Base-by-base conservation (phyloP, 2,329 filamentous ascomycete genomes). In the Orbilia ellipsospora region DNA sequence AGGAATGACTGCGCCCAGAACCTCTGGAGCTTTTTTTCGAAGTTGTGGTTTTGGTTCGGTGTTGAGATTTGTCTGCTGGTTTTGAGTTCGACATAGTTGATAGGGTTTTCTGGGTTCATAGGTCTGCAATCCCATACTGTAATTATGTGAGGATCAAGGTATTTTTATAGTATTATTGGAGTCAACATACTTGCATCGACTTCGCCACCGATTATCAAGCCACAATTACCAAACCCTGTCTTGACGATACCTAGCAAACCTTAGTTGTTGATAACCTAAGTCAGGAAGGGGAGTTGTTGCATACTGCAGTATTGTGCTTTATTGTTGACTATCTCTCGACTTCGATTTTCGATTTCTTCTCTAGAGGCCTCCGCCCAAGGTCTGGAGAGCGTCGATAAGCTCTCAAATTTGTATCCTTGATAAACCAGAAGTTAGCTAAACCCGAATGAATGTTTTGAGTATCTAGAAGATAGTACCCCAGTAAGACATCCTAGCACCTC, bases 1-100 rank as follows among this genome's bases (percentile, higher is more conserved):
- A 99, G 86, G 81, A 97, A 99, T 0, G 92, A 96, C 82, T 98
- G 95, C 13, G 94, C 92, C 95, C 95, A 99, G 83, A 94, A 97
- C 80, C 96, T 96, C 83, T 96, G 88, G 65, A 98, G 86, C 82
- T 98, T 98, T 57, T 92, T 88, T 82, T 97, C 92, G 81, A 94
- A 97, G 77, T 89, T 90, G 18, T 90, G 83, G 80, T 89, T 86
- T 80, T 95, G 92, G 55, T 88, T 86, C 1, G 90, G 86, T 74
- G 87, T 87, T 61, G 85, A 85, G 59, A 94, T 89, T 78, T 91
- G 89, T 48, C 88, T 90, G n/a, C 89, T 88, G 0, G 95, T 99
- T 82, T 99, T 99, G 70, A 99, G 87, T 82, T 99, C 95, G 36
- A 98, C 90, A 91, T 94, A 99, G 80, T 94, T 92, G 78, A 93